Conservation (phyloP, 768 basidiomycete genomes). For the Cystobasidium onofrii region DNA sequence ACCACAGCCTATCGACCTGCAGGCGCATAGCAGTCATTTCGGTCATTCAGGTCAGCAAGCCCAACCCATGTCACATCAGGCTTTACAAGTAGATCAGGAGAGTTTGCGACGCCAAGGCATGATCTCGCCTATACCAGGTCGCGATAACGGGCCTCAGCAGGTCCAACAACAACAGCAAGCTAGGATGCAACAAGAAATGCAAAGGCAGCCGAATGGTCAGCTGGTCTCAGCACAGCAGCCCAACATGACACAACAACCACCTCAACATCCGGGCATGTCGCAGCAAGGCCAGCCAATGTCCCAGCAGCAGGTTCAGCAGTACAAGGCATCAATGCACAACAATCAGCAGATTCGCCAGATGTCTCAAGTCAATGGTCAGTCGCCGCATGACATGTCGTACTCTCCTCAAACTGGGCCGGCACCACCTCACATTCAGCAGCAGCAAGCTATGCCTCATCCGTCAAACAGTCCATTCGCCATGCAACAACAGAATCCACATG, state of each 20-base stretch:
- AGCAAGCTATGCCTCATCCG: background rate
- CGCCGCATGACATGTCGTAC: background rate
- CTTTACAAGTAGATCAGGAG: background rate
- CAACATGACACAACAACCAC: background rate
- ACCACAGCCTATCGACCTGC: background rate
- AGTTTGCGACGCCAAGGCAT: background rate
- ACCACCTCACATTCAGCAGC: background rate
- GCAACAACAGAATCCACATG: background rate
- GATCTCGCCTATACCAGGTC: background rate
- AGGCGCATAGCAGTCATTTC: background rate
- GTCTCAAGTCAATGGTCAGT: background rate
- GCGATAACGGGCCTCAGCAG: background rate
- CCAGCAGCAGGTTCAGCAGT: background rate
- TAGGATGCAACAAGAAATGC: background rate
- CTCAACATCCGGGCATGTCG: background rate
- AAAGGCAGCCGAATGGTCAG: background rate
- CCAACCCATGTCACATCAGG: background rate
- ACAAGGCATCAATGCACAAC: background rate
- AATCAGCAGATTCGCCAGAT: background rate
- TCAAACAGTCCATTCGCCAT: background rate
- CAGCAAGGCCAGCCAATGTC: background rate
- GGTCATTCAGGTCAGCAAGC: background rate
- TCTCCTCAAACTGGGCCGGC: background rate
- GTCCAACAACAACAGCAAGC: background rate
- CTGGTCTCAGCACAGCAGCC: background rate